Evolutionary conservation across 768 basidiomycete species (phyloP).

Genomic region (Agrocybe praecox): DNA sequence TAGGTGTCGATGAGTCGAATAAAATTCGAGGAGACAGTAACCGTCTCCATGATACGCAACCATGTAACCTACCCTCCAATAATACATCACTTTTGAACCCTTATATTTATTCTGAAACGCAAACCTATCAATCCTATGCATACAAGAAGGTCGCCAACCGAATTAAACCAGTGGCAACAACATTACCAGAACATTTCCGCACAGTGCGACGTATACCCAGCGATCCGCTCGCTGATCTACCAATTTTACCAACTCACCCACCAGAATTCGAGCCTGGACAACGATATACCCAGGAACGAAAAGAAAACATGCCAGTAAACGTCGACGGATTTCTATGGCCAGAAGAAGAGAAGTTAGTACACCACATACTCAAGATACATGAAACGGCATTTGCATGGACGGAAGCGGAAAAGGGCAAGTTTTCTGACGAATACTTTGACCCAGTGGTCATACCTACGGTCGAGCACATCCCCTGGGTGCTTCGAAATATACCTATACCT

Average conservation of each 20-base stretch:
- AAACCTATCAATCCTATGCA: conserved; percentile 1
- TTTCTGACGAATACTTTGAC: conserved; percentile 24
- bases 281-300: conserved; percentile 26
- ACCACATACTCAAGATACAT: conserved; percentile 31
- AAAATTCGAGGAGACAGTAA: not conserved
- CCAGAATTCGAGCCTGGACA: conserved; percentile 32
- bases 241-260: conserved; percentile 25
- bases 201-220: conserved; percentile 30
- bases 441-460: conserved; percentile 26
- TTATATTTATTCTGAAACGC: not conserved
- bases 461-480: conserved; percentile 31
- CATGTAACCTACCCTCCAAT: not conserved
- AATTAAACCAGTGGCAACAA: conserved; percentile 34
- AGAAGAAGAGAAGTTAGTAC: conserved; percentile 35
- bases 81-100: not conserved
- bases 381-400: conserved; percentile 34
- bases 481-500: conserved; percentile 33
- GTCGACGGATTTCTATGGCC: conserved; percentile 30
- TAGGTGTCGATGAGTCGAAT: conserved; percentile 9
- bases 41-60: not conserved
- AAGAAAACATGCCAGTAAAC: conserved; percentile 26
- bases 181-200: conserved; percentile 32
- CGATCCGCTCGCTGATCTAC: conserved; percentile 33
- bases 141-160: conserved; percentile 35
- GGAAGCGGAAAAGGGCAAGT: conserved; percentile 29